Conservation (phyloP, 2,329 filamentous ascomycete species). For the Aschersonia sp. region DNA sequence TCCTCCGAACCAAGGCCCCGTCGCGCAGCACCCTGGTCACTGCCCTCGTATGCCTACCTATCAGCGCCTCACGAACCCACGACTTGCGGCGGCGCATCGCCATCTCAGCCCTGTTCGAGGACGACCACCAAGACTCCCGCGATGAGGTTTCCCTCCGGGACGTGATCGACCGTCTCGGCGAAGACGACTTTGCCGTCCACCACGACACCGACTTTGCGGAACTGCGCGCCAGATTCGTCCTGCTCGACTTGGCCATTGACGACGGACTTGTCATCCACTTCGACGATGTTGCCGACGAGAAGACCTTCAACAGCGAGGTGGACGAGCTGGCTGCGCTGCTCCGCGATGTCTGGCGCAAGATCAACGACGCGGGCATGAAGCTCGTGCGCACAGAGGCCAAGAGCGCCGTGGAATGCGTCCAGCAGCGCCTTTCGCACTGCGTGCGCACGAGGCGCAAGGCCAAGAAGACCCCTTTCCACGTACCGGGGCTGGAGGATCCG, state of each 20-base stretch:
- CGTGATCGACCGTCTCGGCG: slow-evolving; percentile 30
- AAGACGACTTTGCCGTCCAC: slow-evolving; percentile 35
- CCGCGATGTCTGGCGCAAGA: slow-evolving; percentile 42
- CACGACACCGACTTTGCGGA: slow-evolving; percentile 51
- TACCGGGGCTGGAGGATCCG: slow-evolving; percentile 19
- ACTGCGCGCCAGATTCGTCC: slow-evolving; percentile 47
- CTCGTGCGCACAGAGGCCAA: slow-evolving; percentile 66
- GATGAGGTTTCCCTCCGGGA: slow-evolving; percentile 24
- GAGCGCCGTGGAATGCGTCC: slow-evolving; percentile 57
- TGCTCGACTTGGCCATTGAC: slow-evolving; percentile 66
- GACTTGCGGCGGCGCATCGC: slow-evolving; percentile 54
- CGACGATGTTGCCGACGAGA: slow-evolving; percentile 16
- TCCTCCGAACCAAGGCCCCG: slow-evolving; percentile 29
- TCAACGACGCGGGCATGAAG: slow-evolving; percentile 61
- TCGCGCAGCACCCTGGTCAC: slow-evolving; percentile 39
- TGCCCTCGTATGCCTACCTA: slow-evolving; percentile 44
- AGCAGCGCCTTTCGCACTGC: slow-evolving; percentile 55
- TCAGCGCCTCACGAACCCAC: slow-evolving; percentile 31
- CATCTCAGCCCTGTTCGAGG: slow-evolving; percentile 44
- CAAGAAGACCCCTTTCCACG: slow-evolving; percentile 37
- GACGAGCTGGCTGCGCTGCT: slow-evolving; percentile 51
- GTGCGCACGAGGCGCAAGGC: slow-evolving; percentile 50
- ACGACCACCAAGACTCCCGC: slow-evolving; percentile 27
- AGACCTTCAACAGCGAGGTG: slow-evolving; percentile 53
- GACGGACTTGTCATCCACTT: slow-evolving; percentile 28